Evolutionary conservation across 2,329 filamentous ascomycete species (phyloP), one percentile per base, ranked within the genome.

Genomic region (Cercospora beticola): DNA sequence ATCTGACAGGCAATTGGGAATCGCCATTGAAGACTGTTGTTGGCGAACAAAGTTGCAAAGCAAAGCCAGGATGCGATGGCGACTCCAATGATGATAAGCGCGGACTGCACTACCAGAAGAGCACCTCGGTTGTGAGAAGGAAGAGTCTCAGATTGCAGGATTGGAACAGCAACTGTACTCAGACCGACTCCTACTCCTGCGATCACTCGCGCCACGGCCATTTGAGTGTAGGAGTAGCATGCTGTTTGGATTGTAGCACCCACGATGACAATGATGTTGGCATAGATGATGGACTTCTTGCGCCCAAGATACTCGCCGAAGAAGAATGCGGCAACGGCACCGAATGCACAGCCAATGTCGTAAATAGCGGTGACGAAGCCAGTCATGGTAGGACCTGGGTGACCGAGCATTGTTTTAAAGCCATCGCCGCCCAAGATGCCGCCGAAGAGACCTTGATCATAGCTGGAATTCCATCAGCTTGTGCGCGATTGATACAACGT

Each of bases 1-100:
- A 75, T 75, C 68, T 76, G 74, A 33, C 73, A 75, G 14, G 75
- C 74, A 33, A 76, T 75, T 9, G 74, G 74, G 60, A 76, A 76
- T n/a, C 74, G 70, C 75, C 74, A 76, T 69, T 76, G 74, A 33
- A 76, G 64, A 52, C 68, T 71, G 60, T 54, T 73, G 61, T 76
- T 66, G 56, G 75, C 72, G 57, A 68, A 74, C 10, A 76, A 69
- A 21, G 72, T 74, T 9, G 72, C 75, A 58, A 76, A 76, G 67
- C 72, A 75, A 14, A 76, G 71, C 73, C 74, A 76, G 1, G 74
- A 75, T 16, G 74, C 74, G 31, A 75, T 71, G 8, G 74, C 74
- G 12, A 76, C 74, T 28, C 74, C 74, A 58, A 75, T 75, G 63
- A 75, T 76, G 70, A 76, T 75, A 23, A 76, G 65, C 6, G 68